A percentile compares a stretch with the other conserved stretches of the same genome.
Evolutionary conservation across 2,329 filamentous ascomycete genomes (phyloP).

Genomic region (Botrytis tulipae): DNA sequence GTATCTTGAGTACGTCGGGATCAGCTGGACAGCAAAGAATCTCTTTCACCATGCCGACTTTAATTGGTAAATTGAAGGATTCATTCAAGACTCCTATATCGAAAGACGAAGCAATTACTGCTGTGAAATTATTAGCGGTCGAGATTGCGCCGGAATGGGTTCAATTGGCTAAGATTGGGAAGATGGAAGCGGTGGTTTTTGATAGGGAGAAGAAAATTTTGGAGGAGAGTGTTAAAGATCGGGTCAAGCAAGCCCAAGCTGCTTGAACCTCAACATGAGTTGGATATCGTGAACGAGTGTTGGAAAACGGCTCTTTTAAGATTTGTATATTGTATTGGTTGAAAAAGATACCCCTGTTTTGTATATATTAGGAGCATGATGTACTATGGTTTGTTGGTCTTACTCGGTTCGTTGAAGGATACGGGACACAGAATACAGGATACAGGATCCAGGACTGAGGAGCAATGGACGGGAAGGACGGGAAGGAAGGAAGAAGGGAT

Average conservation of each 20-base stretch:
- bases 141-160: conserved; percentile 51
- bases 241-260: conserved; percentile 27
- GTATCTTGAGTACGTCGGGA: conserved; percentile 59
- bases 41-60: conserved; percentile 62
- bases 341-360: conserved; percentile 16
- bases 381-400: neutral
- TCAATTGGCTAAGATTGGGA: conserved; percentile 46
- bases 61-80: conserved; percentile 65
- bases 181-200: conserved; percentile 47
- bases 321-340: neutral
- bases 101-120: conserved; percentile 46
- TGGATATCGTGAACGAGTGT: neutral
- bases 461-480: neutral
- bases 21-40: conserved; percentile 54
- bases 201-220: conserved; percentile 38
- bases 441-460: neutral
- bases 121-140: conserved; percentile 47
- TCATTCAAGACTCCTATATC: conserved; percentile 54
- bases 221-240: conserved; percentile 33
- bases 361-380: neutral
- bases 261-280: neutral
- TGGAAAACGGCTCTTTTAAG: neutral
- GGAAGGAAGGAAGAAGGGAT: neutral
- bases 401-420: neutral
- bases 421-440: neutral